A percentile compares a stretch with the other conserved stretches of the same genome.
Evolutionary conservation across 257 asterid species (phyloP).

Genomic region (Catharanthus roseus): DNA sequence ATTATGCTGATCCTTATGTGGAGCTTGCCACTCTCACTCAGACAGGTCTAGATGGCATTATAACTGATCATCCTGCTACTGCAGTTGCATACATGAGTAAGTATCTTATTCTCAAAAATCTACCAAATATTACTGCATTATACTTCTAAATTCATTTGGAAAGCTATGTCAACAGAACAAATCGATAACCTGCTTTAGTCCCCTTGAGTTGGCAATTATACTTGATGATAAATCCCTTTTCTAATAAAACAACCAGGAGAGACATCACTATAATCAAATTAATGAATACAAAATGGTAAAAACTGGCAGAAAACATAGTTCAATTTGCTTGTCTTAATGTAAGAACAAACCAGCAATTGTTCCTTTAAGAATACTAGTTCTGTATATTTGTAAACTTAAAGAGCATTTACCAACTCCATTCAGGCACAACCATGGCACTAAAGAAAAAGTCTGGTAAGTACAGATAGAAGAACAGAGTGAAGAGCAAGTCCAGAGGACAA

Average conservation of each 20-base stretch:
- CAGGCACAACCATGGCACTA: background rate
- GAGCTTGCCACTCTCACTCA: conserved; percentile 48
- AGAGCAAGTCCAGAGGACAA: background rate
- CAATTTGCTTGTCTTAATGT: background rate
- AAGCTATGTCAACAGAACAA: background rate
- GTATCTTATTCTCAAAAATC: conserved; percentile 12
- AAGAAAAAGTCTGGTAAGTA: background rate
- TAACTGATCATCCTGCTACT: conserved; percentile 72
- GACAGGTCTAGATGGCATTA: conserved; percentile 52
- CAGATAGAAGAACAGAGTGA: background rate
- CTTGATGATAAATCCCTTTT: background rate
- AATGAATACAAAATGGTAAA: background rate
- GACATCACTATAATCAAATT: background rate
- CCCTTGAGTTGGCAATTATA: background rate
- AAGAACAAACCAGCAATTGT: background rate
- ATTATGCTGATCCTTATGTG: conserved; percentile 68
- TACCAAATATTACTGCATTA: background rate
- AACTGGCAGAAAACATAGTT: background rate
- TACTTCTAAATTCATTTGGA: background rate
- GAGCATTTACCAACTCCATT: background rate
- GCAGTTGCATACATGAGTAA: conserved; percentile 57
- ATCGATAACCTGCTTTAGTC: background rate
- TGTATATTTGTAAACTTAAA: background rate
- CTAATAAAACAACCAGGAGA: too few species aligned
- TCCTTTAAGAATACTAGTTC: background rate